Base-by-base conservation (phyloP, 495 filamentous ascomycete species). In the Podospora bellae-mahoneyi region DNA sequence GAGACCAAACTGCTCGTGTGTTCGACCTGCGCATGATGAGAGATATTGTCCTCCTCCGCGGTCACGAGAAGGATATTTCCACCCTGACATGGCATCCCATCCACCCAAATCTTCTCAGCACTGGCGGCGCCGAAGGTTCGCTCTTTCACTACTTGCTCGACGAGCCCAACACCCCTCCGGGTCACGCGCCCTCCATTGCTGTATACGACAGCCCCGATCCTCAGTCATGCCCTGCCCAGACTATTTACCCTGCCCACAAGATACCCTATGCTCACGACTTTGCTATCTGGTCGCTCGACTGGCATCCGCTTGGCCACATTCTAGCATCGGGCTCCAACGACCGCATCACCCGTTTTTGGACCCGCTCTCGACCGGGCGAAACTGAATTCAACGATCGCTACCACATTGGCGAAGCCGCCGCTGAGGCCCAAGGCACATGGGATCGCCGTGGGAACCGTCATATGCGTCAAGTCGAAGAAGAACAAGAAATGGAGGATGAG, bases 291-390 rank as follows among this genome's bases (percentile, higher is more conserved):
- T 94, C 93, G 4, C 83, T 99, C 26, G 93, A 97, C 81, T 99
- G 95, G 92, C 95, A 99, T 73, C 95, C 95, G 1, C 82, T 97
- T 0, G 95, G 95, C 23, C 95, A 99, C 73, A 94, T 99, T 68
- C 85, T 99, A 28, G 93, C 93, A n/a, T 96, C 95, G n/a, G 95
- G 95, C 4, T 97, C 94, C 2, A 99, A 99, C 77, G 95, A 99
- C 78, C 90, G 94, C 60, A 92, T 96, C 59, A 97, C 95, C 7
- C 88, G 94, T 44, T 99, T 99, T 81, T 99, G 95, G 95, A 91
- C 92, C 16, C 88, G 95, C 20, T 83, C 91, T 6, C 83, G 95
- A 60, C 95, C 95, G 3, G 95, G 95, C 34, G 95, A 97, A 63
- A 69, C 71, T 7, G 88, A 89, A 65, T 87, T 91, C 82, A 92